Evolutionary conservation across 768 basidiomycete genomes (phyloP).

Genomic region (Leccinum longicurvipes): DNA sequence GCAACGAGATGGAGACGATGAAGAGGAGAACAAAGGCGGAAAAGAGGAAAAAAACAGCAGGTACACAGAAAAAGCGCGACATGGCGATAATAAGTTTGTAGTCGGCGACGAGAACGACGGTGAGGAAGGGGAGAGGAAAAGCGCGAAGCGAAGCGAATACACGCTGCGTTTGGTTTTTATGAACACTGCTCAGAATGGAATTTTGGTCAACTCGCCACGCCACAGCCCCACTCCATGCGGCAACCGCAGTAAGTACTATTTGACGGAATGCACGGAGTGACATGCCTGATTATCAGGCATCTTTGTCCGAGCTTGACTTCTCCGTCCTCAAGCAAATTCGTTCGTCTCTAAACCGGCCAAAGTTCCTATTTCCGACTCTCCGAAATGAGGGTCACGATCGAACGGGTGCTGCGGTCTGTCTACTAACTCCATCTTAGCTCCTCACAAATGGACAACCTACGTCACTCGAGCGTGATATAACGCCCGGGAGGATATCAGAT

Average conservation of each 20-base stretch:
- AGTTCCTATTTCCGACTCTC: background rate
- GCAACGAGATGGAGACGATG: constrained; percentile 68
- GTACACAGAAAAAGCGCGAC: constrained; percentile 56
- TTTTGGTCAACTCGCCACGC: background rate
- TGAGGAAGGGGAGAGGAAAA: constrained; percentile 3
- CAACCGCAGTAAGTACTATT: too few species aligned
- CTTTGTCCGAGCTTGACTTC: too few species aligned
- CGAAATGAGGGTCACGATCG: background rate
- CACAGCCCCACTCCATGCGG: background rate
- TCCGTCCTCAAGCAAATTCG: too few species aligned
- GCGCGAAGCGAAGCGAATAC: background rate
- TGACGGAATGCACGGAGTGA: background rate
- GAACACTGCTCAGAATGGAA: constrained; percentile 9
- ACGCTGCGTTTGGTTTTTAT: constrained; percentile 16
- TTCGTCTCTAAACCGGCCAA: background rate
- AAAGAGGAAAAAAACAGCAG: constrained; percentile 54
- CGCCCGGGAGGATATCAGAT: too few species aligned
- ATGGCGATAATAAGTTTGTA: constrained; percentile 20
- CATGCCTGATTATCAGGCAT: too few species aligned
- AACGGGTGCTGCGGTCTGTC: background rate
- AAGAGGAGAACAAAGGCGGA: constrained; percentile 64
- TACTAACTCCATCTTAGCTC: background rate
- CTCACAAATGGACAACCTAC: too few species aligned
- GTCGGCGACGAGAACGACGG: constrained; percentile 3
- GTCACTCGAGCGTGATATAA: too few species aligned